Conservation (phyloP, 768 basidiomycete genomes). For the Pleurotus ostreatus region DNA sequence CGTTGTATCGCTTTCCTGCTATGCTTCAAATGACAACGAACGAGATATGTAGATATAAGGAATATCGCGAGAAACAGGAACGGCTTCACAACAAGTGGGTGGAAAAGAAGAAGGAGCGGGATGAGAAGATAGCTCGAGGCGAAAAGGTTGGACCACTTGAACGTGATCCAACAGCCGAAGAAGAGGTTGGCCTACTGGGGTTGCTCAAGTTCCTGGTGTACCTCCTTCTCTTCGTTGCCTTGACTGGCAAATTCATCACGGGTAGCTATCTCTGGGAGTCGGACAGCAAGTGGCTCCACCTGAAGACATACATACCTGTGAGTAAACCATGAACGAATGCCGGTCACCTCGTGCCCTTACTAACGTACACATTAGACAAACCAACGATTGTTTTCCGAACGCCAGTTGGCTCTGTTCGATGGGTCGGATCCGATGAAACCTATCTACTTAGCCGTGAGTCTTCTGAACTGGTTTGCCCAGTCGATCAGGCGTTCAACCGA, state of each 20-base stretch:
- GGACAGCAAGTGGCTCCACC: constrained; percentile 55
- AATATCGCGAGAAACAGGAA: constrained; percentile 62
- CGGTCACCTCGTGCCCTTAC: not conserved
- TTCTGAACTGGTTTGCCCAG: constrained; percentile 15
- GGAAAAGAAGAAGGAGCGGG: constrained; percentile 65
- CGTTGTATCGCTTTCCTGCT: constrained; percentile 25
- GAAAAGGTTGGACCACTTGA: constrained; percentile 72
- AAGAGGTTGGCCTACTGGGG: constrained; percentile 60
- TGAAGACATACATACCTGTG: constrained; percentile 66
- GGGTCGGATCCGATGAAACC: constrained; percentile 64
- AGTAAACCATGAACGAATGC: constrained; percentile 15
- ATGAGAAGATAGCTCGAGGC: constrained; percentile 69
- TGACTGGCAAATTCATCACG: constrained; percentile 81
- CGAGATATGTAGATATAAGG: constrained; percentile 47
- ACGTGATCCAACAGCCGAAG: constrained; percentile 65
- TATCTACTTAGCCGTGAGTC: constrained; percentile 77
- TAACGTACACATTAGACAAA: constrained; percentile 34
- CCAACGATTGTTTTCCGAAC: constrained; percentile 74
- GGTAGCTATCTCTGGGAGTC: constrained; percentile 88
- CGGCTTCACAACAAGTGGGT: constrained; percentile 60
- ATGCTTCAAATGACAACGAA: constrained; percentile 11
- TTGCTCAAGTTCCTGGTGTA: constrained; percentile 69
- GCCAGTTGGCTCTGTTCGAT: constrained; percentile 61
- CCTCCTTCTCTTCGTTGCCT: constrained; percentile 43
- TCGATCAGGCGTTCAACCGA: not conserved